Conservation (phyloP, 345 rosid genomes). For the Gossypium arboreum region DNA sequence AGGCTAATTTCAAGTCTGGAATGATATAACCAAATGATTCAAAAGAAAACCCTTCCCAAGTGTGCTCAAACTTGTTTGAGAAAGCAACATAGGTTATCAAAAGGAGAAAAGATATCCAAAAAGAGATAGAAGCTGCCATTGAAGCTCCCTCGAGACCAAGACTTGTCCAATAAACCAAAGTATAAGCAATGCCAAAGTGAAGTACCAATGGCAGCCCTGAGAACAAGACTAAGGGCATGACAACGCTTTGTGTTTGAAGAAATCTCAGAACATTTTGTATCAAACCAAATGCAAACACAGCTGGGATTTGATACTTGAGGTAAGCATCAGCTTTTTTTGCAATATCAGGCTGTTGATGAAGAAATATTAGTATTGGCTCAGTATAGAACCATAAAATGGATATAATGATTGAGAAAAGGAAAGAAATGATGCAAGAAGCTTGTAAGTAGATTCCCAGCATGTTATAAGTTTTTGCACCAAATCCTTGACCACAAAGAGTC, state of each 20-base stretch:
- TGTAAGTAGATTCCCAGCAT: constrained; percentile 67
- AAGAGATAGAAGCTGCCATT: constrained; percentile 59
- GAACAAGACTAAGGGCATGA: constrained; percentile 40
- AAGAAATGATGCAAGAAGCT: constrained; percentile 61
- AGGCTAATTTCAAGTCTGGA: constrained; percentile 44
- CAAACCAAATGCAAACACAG: constrained; percentile 57
- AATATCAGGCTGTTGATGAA: constrained; percentile 53
- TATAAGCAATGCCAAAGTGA: constrained; percentile 45
- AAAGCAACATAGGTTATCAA: constrained; percentile 39
- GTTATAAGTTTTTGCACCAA: constrained; percentile 60
- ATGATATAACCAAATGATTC: constrained; percentile 36
- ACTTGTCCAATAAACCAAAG: constrained; percentile 33
- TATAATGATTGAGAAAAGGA: constrained; percentile 40
- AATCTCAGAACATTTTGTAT: constrained; percentile 63
- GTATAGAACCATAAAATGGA: constrained; percentile 56
- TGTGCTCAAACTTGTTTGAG: constrained; percentile 39
- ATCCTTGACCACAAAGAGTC: constrained; percentile 86
- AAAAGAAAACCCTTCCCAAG: constrained; percentile 58
- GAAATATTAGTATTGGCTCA: constrained; percentile 37
- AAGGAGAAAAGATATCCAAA: constrained; percentile 49
- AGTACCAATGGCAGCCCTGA: constrained; percentile 43
- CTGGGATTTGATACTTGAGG: constrained; percentile 55
- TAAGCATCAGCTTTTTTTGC: constrained; percentile 51
- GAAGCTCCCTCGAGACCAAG: constrained; percentile 70
- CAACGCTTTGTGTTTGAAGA: constrained; percentile 70